A percentile compares a stretch with the other conserved stretches of the same genome.
Evolutionary conservation across 2,329 filamentous ascomycete species (phyloP).

Genomic region (Sporothrix sp.): DNA sequence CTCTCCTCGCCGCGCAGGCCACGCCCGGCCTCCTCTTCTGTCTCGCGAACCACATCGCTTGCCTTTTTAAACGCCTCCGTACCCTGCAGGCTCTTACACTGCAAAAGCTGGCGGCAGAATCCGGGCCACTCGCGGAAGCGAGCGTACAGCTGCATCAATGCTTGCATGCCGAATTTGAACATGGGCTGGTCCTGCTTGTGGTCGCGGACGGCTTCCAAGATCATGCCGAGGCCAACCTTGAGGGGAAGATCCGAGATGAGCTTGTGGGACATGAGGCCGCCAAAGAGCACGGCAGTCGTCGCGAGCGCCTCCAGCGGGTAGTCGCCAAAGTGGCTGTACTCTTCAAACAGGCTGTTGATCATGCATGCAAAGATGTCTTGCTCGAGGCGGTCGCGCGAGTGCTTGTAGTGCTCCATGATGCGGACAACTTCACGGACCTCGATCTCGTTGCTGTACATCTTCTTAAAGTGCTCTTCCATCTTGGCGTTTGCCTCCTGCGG

Average conservation of each 20-base stretch:
- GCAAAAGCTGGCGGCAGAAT: constrained; percentile 76
- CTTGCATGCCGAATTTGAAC: constrained; percentile 97
- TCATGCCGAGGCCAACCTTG: constrained; percentile 93
- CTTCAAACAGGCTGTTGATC: constrained; percentile 95
- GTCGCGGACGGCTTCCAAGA: constrained; percentile 88
- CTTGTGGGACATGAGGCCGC: constrained; percentile 89
- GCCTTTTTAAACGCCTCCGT: constrained; percentile 79
- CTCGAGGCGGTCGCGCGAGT: constrained; percentile 70
- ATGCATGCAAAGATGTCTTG: constrained; percentile 97
- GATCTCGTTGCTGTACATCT: constrained; percentile 90
- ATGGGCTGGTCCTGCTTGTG: constrained; percentile 76
- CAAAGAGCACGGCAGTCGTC: constrained; percentile 92
- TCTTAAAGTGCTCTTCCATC: constrained; percentile 97
- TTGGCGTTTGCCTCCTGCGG: constrained; percentile 70
- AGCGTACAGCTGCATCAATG: constrained; percentile 75
- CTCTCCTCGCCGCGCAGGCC: constrained; percentile 31
- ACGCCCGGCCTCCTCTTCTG: constrained; percentile 44
- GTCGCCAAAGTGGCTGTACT: constrained; percentile 89
- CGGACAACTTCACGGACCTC: constrained; percentile 79
- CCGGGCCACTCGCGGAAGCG: constrained; percentile 91
- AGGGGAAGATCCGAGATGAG: constrained; percentile 83
- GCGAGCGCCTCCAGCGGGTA: constrained; percentile 94
- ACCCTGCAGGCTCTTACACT: constrained; percentile 70
- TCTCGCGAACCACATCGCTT: constrained; percentile 65
- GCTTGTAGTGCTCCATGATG: constrained; percentile 77